phyloP scores from a whole-genome alignment of 2,329 filamentous ascomycete genomes.

The Diaporthe ampelina region DNA sequence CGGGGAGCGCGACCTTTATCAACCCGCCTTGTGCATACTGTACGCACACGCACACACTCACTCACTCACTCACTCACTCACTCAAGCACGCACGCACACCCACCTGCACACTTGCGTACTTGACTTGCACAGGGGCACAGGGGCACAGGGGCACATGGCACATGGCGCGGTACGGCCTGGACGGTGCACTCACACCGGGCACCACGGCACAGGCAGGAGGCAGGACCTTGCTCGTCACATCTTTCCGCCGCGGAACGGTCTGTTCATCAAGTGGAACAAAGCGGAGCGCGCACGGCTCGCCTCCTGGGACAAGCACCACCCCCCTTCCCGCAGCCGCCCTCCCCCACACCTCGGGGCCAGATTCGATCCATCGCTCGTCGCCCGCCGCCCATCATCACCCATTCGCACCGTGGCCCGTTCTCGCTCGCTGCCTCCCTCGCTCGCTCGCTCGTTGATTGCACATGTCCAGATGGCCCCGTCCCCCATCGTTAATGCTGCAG shows the following conservation, averaged over 20 bases:
- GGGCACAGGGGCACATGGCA: neutral
- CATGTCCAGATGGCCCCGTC: constrained; percentile 23
- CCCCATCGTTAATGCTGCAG: constrained; percentile 20
- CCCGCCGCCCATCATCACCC: constrained; percentile 7
- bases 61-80: neutral
- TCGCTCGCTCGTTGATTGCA: constrained; percentile 5
- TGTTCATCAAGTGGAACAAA: constrained; percentile 31
- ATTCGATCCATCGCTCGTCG: constrained; percentile 38
- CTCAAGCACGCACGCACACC: too few relatives aligned
- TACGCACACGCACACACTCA: neutral
- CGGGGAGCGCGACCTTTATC: constrained; percentile 12
- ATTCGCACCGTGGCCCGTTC: neutral
- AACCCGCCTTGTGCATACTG: neutral
- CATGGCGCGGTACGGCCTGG: neutral
- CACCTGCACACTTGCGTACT: neutral
- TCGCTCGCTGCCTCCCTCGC: constrained; percentile 7
- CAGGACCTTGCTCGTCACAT: constrained; percentile 31
- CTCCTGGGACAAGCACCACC: constrained; percentile 22
- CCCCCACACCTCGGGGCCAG: constrained; percentile 29
- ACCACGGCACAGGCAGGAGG: constrained; percentile 1
- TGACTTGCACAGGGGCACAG: neutral
- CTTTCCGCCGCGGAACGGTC: constrained; percentile 33
- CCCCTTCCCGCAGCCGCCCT: neutral
- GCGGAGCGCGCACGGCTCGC: constrained; percentile 33
- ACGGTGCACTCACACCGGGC: neutral